Base-by-base conservation (phyloP, 2,329 filamentous ascomycete species). In the Lecanicillium sp. region DNA sequence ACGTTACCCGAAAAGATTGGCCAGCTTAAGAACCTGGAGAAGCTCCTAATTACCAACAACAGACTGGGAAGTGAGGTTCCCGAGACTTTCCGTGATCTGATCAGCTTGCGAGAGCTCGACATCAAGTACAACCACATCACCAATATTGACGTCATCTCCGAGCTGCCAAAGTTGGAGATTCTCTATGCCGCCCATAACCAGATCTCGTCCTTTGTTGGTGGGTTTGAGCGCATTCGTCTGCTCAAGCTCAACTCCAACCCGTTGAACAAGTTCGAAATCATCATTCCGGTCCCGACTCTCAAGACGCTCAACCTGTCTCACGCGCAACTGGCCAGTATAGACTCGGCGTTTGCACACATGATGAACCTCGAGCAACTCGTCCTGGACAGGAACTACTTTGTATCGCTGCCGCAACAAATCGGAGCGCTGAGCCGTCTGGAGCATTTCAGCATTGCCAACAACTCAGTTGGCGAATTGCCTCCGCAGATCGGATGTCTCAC, bases 11-110 rank as follows among this genome's bases (percentile, higher is more conserved):
- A 84, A 12, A 72, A 83, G 53, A 87, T 98, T 55, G 88, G 90
- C 6, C 81, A 82, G 48, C 69, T 98, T 50, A 81, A 76, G 50
- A 87, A 83, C 47, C 70, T 98, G 30, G 93, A 97, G 66, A 83
- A 90, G 54, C 78, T 98, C 24, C 89, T 93, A 70, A 91, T 95
- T 56, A 97, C 93, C 2, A 98, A 98, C 69, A 98, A 98, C 67
- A 84, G 86, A 52, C 72, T 98, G 12, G 77, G 79, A 17, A 87
- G 87, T 3, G 75, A 83, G 6, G 81, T 97, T 29, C 87, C 90
- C 8, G 70, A 78, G 2, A 78, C 81, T 0, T 87, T 97, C 60
- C 78, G 74, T 52, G 74, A 85, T n/a, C 70, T 97, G 7, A 69
- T 77, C 39, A 94, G 79, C 59, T 72, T 98, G 44, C 88, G 88